phyloP scores from a whole-genome alignment of 2,329 filamentous ascomycete genomes.

The Peltaster fructicola region DNA sequence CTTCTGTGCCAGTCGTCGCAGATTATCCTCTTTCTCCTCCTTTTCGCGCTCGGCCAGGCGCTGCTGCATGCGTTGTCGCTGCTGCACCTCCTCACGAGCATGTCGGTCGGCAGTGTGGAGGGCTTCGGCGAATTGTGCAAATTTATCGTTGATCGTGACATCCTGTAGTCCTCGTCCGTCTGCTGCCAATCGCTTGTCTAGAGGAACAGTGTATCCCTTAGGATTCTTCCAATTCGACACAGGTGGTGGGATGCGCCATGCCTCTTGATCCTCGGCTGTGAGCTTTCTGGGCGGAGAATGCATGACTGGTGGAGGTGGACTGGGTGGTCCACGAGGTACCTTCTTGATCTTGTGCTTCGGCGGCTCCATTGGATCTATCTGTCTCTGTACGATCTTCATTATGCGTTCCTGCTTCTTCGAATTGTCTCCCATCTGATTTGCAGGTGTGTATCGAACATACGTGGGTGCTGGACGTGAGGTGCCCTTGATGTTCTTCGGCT shows the following conservation, averaged over 20 bases:
- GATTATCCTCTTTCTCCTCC: constrained; percentile 76
- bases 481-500: constrained; percentile 83
- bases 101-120: constrained; percentile 88
- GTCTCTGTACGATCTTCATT: constrained; percentile 93
- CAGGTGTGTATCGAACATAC: constrained; percentile 87
- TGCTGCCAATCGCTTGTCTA: constrained; percentile 89
- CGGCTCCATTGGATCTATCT: constrained; percentile 88
- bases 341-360: constrained; percentile 99
- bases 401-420: constrained; percentile 82
- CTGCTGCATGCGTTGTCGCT: constrained; percentile 88
- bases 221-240: constrained; percentile 99
- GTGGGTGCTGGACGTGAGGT: constrained; percentile 70
- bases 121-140: constrained; percentile 87
- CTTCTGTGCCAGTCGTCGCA: constrained; percentile 75
- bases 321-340: constrained; percentile 81
- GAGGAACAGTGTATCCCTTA: constrained; percentile 88
- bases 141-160: constrained; percentile 94
- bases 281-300: constrained; percentile 88
- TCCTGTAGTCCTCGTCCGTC: constrained; percentile 86
- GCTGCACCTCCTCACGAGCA: constrained; percentile 85
- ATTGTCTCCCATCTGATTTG: constrained; percentile 86
- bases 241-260: constrained; percentile 80
- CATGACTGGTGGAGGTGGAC: constrained; percentile 83
- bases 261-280: constrained; percentile 91
- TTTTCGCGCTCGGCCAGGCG: constrained; percentile 93